These are phyloP conservation scores for Linderniella brevidens DNA, from an alignment of 257 asterid genomes.

Conservation along the genomic window DNA sequence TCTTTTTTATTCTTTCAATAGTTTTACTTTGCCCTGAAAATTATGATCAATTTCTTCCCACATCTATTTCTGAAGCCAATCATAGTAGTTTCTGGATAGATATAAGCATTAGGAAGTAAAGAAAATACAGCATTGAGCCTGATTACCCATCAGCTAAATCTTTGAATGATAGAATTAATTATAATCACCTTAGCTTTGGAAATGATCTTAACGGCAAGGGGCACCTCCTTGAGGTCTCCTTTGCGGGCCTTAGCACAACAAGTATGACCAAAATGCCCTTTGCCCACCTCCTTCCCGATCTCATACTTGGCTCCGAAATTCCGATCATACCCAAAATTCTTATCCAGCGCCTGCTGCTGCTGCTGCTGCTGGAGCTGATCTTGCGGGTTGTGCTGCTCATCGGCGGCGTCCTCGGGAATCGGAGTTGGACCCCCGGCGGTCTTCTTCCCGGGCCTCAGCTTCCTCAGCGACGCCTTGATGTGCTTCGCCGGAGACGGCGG, in stretches of 20 bases:
- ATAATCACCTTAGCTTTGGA: constrained; percentile 75
- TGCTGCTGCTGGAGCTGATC: constrained; percentile 15
- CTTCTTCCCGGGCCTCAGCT: constrained; percentile 56
- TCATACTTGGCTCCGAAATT: constrained; percentile 86
- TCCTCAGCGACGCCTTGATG: constrained; percentile 74
- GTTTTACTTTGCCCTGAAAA: no score
- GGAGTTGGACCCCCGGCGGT: constrained; percentile 70
- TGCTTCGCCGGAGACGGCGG: constrained; percentile 98
- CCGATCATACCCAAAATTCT: constrained; percentile 69
- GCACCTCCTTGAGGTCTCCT: constrained; percentile 68
- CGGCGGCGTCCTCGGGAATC: constrained; percentile 25
- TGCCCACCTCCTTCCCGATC: constrained; percentile 86
- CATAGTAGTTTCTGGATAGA: no score
- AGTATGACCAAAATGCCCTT: constrained; percentile 97
- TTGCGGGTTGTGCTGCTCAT: constrained; percentile 4
- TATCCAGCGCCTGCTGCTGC: constrained; percentile 43
- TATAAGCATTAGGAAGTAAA: no score
- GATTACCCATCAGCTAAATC: background rate
- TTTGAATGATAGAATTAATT: background rate
- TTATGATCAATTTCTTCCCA: no score
- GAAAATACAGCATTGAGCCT: no score
- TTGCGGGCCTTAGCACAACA: constrained; percentile 65
- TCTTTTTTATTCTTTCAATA: no score
- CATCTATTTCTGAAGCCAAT: no score
- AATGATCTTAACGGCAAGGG: constrained; percentile 84